Conservation (phyloP, 164 flowering plant species). For the Akebia trifoliata region DNA sequence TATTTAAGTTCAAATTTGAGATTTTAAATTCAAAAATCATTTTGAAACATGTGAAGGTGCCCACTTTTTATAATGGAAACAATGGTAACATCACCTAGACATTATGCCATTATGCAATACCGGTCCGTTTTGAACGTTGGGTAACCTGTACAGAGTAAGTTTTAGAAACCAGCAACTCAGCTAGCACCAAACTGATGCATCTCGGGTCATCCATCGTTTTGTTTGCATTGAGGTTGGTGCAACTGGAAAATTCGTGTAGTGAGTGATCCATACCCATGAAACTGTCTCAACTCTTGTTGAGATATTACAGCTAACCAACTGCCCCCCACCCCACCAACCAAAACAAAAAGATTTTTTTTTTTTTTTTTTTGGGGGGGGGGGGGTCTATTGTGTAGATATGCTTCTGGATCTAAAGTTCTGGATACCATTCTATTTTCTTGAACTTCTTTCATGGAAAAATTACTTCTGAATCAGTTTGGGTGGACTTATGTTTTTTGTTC, state of each 20-base stretch:
- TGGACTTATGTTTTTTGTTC: slow-evolving; percentile 1
- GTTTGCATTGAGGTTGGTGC: background rate
- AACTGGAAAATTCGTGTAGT: background rate
- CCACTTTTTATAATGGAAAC: too few species aligned
- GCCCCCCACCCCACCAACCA: too few species aligned
- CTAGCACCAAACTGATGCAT: background rate
- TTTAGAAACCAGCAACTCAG: background rate
- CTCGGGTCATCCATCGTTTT: background rate
- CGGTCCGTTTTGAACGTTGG: too few species aligned
- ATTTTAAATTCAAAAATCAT: too few species aligned
- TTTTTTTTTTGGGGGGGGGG: too few species aligned
- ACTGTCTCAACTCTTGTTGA: background rate
- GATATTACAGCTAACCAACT: background rate
- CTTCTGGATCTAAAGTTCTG: background rate
- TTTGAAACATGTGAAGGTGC: too few species aligned
- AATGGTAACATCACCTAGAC: too few species aligned
- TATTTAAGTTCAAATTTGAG: too few species aligned
- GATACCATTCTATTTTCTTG: background rate
- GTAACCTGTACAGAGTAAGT: background rate
- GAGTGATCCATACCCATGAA: too few species aligned
- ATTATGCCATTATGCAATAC: too few species aligned
- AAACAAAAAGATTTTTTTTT: too few species aligned
- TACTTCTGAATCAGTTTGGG: background rate
- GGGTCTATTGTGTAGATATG: background rate
- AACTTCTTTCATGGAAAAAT: background rate